A percentile compares a stretch with the other conserved stretches of the same genome.
Conservation (phyloP, 108 stramenopile species). For the Conticribra weissflogii region DNA sequence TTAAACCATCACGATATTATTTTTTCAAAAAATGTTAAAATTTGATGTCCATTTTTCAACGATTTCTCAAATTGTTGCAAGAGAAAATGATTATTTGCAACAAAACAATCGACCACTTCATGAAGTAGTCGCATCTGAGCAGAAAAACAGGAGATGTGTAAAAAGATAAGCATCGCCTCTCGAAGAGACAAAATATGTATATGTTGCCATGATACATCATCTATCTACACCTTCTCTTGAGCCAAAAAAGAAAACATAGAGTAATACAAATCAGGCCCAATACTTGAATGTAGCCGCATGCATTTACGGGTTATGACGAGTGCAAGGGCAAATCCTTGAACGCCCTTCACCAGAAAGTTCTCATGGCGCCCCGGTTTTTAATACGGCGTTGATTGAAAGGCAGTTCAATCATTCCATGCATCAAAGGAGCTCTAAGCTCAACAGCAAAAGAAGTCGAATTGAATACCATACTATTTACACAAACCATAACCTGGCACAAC, state of each 20-base stretch:
- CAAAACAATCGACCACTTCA: not conserved
- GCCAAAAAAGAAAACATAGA: not conserved
- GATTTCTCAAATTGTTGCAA: not conserved
- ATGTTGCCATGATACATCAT: not conserved
- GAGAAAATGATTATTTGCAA: not conserved
- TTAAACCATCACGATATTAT: not conserved
- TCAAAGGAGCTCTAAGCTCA: too few species aligned
- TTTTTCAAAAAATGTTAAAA: not conserved
- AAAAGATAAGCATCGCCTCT: not conserved
- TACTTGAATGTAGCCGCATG: not conserved
- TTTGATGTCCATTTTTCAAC: not conserved
- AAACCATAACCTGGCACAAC: too few species aligned
- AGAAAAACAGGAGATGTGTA: not conserved
- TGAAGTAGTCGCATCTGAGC: not conserved
- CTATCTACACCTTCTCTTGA: not conserved
- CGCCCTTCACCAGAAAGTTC: not conserved
- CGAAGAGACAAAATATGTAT: not conserved
- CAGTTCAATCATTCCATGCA: too few species aligned
- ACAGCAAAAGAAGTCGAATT: too few species aligned
- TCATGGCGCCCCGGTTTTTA: not conserved
- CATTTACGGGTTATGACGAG: slow-evolving; percentile 1
- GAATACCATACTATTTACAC: too few species aligned
- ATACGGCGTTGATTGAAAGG: too few species aligned
- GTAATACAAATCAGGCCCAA: not conserved
- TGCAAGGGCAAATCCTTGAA: not conserved